These are phyloP conservation scores for Phaeotremella fagi DNA, from an alignment of 768 basidiomycete genomes.

Conservation along the genomic window DNA sequence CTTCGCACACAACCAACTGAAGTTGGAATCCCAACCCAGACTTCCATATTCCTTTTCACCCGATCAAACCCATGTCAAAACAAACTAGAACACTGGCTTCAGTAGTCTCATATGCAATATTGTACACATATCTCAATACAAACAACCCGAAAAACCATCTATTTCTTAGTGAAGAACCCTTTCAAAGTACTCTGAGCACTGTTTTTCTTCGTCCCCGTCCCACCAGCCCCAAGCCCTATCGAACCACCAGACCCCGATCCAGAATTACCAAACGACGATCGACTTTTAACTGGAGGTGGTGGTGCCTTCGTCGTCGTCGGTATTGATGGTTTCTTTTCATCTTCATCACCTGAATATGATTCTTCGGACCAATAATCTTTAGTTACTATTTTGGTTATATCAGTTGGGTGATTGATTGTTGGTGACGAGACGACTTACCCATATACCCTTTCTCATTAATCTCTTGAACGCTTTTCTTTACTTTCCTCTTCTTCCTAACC, in stretches of 20 bases:
- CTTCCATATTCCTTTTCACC: no score
- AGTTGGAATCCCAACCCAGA: no score
- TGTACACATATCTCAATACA: neutral
- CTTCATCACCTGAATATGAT: constrained; percentile 28
- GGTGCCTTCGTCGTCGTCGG: constrained; percentile 7
- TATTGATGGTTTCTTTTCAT: neutral
- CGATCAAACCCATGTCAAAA: no score
- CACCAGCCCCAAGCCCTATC: no score
- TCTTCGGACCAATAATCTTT: constrained; percentile 31
- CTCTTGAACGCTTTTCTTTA: constrained; percentile 31
- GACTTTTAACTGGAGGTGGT: constrained; percentile 2
- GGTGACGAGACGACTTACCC: constrained; percentile 22
- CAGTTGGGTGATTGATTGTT: neutral
- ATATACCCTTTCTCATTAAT: constrained; percentile 37
- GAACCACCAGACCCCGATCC: no score
- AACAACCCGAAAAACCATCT: neutral
- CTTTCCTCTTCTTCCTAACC: constrained; percentile 27
- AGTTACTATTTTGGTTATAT: no score
- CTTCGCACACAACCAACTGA: no score
- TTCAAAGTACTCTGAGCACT: constrained; percentile 36
- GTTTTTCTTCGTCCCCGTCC: neutral
- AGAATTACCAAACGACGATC: constrained; percentile 11
- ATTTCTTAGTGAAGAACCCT: constrained; percentile 44
- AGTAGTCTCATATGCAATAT: no score
- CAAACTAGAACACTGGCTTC: no score